These are phyloP conservation scores for Cryptococcus amylolentus DNA, from an alignment of 1,284 basidiomycete genomes.

Conservation along the genomic window DNA sequence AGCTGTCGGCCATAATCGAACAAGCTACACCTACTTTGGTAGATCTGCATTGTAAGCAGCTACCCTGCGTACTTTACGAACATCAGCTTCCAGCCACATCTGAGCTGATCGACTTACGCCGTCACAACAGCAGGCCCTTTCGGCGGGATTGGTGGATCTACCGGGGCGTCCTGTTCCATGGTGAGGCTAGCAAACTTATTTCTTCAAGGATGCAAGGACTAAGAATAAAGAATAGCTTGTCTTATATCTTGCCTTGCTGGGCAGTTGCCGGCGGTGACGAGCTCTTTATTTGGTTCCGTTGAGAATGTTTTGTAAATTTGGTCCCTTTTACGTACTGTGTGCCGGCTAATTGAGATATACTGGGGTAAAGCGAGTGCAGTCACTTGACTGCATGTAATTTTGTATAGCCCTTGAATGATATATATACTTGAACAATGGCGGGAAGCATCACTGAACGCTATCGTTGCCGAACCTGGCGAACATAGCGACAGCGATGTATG, in stretches of 20 bases:
- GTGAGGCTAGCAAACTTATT: too few relatives aligned
- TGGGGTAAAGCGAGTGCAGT: too few relatives aligned
- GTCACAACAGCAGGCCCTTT: too few relatives aligned
- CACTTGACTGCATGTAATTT: too few relatives aligned
- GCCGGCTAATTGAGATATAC: neutral
- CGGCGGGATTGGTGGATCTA: too few relatives aligned
- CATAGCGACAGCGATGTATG: neutral
- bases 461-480: neutral
- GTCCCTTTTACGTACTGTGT: neutral
- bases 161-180: too few relatives aligned
- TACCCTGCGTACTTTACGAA: neutral
- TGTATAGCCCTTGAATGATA: neutral
- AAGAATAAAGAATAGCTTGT: too few relatives aligned
- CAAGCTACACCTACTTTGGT: slow-evolving; percentile 20
- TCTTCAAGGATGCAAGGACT: too few relatives aligned
- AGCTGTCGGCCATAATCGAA: neutral
- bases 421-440: neutral
- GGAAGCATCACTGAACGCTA: neutral
- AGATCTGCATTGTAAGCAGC: slow-evolving; percentile 26
- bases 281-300: neutral
- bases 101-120: too few relatives aligned
- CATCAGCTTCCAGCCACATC: neutral
- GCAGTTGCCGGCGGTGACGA: neutral
- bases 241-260: neutral
- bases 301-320: neutral